Conservation (phyloP, 2,329 filamentous ascomycete species). For the Curvularia hawaiiensis region DNA sequence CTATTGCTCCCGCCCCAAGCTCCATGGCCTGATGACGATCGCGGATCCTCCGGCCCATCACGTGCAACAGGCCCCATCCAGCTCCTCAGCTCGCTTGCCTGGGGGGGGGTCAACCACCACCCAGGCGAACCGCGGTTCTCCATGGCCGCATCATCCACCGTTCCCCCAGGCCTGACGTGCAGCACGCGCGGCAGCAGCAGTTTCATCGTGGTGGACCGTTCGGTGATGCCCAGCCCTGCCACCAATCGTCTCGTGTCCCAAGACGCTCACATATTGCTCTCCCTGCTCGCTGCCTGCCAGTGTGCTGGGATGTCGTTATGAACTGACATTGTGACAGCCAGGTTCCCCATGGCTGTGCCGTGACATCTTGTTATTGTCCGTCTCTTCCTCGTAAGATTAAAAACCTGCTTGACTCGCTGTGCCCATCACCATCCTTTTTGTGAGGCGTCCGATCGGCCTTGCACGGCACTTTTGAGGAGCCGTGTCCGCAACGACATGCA, state of each 20-base stretch:
- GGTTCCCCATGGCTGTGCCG: background rate
- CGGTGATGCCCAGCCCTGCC: slow-evolving; percentile 1
- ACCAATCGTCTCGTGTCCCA: slow-evolving; percentile 1
- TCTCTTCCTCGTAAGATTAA: background rate
- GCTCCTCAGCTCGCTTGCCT: slow-evolving; percentile 2
- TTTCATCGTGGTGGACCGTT: slow-evolving; percentile 11
- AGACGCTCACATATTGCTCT: background rate
- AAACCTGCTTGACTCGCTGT: background rate
- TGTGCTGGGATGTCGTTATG: background rate
- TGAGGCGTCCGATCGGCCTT: background rate
- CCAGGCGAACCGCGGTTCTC: slow-evolving; percentile 19
- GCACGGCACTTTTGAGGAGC: background rate
- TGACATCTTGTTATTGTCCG: background rate
- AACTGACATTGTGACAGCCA: background rate
- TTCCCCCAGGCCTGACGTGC: slow-evolving; percentile 17
- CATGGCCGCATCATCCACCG: slow-evolving; percentile 14
- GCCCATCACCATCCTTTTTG: slow-evolving; percentile 1
- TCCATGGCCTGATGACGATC: slow-evolving; percentile 18
- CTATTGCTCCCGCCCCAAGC: slow-evolving; percentile 16
- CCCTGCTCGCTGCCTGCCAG: background rate
- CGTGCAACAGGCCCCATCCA: slow-evolving; percentile 13
- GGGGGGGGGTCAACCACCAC: background rate
- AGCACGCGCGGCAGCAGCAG: slow-evolving; percentile 21
- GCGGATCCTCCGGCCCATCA: slow-evolving; percentile 23
- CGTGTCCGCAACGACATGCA: background rate